phyloP scores from a whole-genome alignment of 495 filamentous ascomycete species.

The Hyaloscypha bicolor region DNA sequence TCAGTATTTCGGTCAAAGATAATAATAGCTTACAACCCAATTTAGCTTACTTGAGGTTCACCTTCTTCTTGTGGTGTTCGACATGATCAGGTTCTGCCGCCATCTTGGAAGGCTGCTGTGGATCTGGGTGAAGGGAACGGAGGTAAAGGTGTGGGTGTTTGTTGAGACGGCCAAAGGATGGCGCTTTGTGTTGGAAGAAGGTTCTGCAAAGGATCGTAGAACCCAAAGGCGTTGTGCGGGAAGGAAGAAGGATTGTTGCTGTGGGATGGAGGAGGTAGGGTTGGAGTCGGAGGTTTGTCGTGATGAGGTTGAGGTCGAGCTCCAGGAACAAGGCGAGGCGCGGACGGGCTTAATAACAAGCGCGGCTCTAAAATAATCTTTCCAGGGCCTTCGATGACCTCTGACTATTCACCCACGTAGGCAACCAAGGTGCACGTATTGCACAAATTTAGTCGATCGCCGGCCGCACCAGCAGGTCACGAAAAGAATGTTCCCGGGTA shows the following conservation, averaged over 20 bases:
- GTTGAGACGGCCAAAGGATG: slow-evolving; percentile 10
- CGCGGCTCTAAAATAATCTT: too few species aligned
- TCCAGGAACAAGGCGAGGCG: not conserved
- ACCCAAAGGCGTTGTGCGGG: slow-evolving; percentile 2
- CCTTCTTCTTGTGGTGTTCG: slow-evolving; percentile 85
- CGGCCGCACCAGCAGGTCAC: too few species aligned
- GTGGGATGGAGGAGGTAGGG: slow-evolving; percentile 4
- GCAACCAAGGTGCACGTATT: too few species aligned
- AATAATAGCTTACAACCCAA: not conserved
- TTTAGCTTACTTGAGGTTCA: slow-evolving; percentile 77
- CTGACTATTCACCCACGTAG: too few species aligned
- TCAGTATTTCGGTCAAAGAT: slow-evolving; percentile 37
- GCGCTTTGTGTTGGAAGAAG: slow-evolving; percentile 8
- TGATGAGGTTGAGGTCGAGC: not conserved
- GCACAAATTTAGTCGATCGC: too few species aligned
- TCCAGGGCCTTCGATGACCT: too few species aligned
- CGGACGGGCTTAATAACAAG: not conserved
- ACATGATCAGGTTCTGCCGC: slow-evolving; percentile 33
- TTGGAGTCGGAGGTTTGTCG: slow-evolving; percentile 12
- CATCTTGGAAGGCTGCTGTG: slow-evolving; percentile 27
- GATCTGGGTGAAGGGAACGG: slow-evolving; percentile 3
- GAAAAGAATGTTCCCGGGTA: too few species aligned
- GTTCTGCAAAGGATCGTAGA: slow-evolving; percentile 17
- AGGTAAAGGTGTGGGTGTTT: not conserved
- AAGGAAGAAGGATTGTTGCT: slow-evolving; percentile 9